A percentile compares a stretch with the other conserved stretches of the same genome.
Evolutionary conservation across 768 basidiomycete genomes (phyloP).

Genomic region (Rhodotorula babjevae): DNA sequence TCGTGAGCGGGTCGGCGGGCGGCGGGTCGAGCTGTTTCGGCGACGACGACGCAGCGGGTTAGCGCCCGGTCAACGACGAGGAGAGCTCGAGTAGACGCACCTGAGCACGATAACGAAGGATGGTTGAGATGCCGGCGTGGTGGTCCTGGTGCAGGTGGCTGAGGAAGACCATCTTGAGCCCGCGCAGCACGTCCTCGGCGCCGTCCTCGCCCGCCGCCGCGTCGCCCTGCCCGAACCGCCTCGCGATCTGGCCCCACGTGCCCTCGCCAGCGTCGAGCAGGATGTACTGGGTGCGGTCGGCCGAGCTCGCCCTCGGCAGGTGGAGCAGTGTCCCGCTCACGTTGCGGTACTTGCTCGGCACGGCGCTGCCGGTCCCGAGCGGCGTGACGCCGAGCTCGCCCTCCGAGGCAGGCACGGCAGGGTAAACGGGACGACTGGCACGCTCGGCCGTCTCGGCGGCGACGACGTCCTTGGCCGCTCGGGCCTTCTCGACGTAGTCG

Average conservation of each 20-base stretch:
- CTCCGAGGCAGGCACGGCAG: constrained; percentile 47
- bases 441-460: constrained; percentile 6
- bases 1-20: constrained; percentile 61
- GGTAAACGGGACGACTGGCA: not conserved
- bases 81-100: constrained; percentile 50
- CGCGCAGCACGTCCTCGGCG: constrained; percentile 53
- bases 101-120: constrained; percentile 65
- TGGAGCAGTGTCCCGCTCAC: constrained; percentile 68
- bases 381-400: constrained; percentile 66
- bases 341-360: constrained; percentile 81
- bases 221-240: constrained; percentile 61
- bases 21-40: constrained; percentile 60
- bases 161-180: constrained; percentile 73
- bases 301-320: constrained; percentile 54
- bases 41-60: not conserved
- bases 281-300: constrained; percentile 48
- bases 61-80: not conserved
- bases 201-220: constrained; percentile 42
- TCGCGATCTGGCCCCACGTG: constrained; percentile 78
- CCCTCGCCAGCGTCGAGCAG: constrained; percentile 90
- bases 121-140: constrained; percentile 71
- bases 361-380: constrained; percentile 81
- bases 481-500: constrained; percentile 34
- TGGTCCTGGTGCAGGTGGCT: constrained; percentile 92
- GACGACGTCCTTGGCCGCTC: constrained; percentile 44